Evolutionary conservation across 768 basidiomycete genomes (phyloP).

Genomic region (Boletus sp.): DNA sequence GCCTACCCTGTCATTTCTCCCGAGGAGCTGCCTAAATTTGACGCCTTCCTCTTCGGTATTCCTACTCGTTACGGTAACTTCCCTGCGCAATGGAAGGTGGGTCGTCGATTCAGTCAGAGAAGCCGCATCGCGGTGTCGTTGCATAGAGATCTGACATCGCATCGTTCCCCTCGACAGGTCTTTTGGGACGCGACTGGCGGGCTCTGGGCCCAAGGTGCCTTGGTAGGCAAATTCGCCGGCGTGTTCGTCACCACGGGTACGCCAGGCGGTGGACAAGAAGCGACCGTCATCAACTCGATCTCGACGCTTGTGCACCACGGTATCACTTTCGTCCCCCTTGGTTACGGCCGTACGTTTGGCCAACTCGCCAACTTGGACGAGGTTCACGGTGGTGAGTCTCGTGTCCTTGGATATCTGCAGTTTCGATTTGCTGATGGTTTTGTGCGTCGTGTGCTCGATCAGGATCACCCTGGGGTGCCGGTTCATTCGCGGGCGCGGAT

Average conservation of each 20-base stretch:
- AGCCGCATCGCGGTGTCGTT: neutral
- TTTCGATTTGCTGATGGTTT: neutral
- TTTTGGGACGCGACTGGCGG: conserved; percentile 77
- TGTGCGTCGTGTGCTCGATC: neutral
- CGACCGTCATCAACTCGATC: conserved; percentile 50
- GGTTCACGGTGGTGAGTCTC: conserved; percentile 55
- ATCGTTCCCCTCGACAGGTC: conserved; percentile 33
- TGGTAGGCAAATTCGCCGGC: conserved; percentile 69
- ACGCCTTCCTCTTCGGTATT: too few relatives aligned
- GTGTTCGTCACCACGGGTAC: conserved; percentile 71
- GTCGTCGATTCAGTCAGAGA: neutral
- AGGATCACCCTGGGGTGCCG: conserved; percentile 80
- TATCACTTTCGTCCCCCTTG: conserved; percentile 67
- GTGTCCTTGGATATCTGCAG: neutral
- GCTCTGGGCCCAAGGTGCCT: conserved; percentile 56
- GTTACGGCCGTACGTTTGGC: conserved; percentile 50
- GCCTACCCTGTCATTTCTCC: conserved; percentile 39
- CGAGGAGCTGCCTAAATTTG: too few relatives aligned
- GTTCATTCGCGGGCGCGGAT: conserved; percentile 48
- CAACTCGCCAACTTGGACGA: conserved; percentile 44
- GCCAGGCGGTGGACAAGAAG: conserved; percentile 79
- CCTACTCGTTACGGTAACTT: too few relatives aligned
- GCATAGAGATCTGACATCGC: neutral
- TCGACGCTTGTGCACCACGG: conserved; percentile 71
- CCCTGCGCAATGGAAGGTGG: too few relatives aligned